Evolutionary conservation across 129 eudicot species (phyloP).

Genomic region (Artemisia argyi): DNA sequence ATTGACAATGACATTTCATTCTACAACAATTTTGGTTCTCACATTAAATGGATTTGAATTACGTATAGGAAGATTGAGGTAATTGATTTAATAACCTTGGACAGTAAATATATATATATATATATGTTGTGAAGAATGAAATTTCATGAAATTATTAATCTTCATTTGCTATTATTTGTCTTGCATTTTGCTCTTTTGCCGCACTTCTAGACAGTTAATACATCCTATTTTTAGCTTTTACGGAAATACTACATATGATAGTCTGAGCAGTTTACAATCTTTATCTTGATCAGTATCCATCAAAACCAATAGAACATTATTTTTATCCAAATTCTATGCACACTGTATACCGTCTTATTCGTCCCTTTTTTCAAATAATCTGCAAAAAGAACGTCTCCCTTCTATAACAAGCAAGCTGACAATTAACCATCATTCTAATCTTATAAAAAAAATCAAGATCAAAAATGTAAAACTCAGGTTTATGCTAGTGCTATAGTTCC

Average conservation of each 20-base stretch:
- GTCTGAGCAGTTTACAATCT: not conserved
- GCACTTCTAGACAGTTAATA: not conserved
- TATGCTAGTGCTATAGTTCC: constrained; percentile 29
- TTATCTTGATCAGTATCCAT: constrained; percentile 4
- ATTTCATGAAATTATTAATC: not conserved
- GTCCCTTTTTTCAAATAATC: not conserved
- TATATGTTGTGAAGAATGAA: not conserved
- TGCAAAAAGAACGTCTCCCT: constrained; percentile 6
- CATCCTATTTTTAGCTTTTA: not conserved
- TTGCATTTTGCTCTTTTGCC: not conserved
- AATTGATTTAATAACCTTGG: no score
- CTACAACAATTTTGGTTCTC: not conserved
- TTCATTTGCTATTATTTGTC: not conserved
- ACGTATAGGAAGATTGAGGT: not conserved
- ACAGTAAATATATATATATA: not conserved
- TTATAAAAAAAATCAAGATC: constrained; percentile 31
- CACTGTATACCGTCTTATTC: constrained; percentile 15
- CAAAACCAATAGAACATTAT: not conserved
- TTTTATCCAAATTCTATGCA: constrained; percentile 23
- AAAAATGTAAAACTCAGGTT: constrained; percentile 13
- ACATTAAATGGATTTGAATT: not conserved
- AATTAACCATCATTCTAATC: constrained; percentile 14
- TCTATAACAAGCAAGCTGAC: constrained; percentile 27
- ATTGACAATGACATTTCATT: no score
- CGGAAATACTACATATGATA: not conserved